Evolutionary conservation across 306 rosid species (phyloP).

Genomic region (Vigna reflexopilosa): DNA sequence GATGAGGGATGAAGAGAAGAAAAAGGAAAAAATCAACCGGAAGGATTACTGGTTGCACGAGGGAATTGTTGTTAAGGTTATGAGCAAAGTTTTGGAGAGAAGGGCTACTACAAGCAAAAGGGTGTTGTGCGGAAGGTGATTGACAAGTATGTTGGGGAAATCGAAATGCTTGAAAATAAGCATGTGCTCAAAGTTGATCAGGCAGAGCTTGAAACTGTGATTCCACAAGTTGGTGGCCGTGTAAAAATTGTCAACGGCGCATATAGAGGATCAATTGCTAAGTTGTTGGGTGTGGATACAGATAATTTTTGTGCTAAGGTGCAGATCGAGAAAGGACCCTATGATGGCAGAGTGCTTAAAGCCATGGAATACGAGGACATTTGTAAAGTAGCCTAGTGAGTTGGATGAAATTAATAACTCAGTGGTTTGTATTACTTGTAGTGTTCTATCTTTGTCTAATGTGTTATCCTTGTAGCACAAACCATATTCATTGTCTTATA

Average conservation of each 20-base stretch:
- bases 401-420: conserved; percentile 17
- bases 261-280: conserved; percentile 76
- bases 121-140: conserved; percentile 81
- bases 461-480: conserved; percentile 23
- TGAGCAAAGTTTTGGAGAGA: conserved; percentile 90
- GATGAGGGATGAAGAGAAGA: conserved; percentile 89
- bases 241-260: conserved; percentile 95
- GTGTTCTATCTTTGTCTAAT: background rate
- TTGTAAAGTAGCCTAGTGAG: conserved; percentile 62
- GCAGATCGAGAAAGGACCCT: conserved; percentile 90
- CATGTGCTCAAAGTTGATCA: conserved; percentile 94
- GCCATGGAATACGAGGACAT: conserved; percentile 86
- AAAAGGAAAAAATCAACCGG: conserved; percentile 81
- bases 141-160: conserved; percentile 88
- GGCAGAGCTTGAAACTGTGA: conserved; percentile 87
- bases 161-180: conserved; percentile 81
- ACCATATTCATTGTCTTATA: background rate
- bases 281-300: conserved; percentile 73
- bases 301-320: conserved; percentile 78
- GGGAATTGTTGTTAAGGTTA: conserved; percentile 82
- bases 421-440: conserved; percentile 24
- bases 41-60: conserved; percentile 87
- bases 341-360: conserved; percentile 87
- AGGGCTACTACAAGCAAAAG: conserved; percentile 88
- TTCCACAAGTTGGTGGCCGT: conserved; percentile 84